Evolutionary conservation across 169 alveolate genomes (phyloP).

Genomic region (Theileria parva): DNA sequence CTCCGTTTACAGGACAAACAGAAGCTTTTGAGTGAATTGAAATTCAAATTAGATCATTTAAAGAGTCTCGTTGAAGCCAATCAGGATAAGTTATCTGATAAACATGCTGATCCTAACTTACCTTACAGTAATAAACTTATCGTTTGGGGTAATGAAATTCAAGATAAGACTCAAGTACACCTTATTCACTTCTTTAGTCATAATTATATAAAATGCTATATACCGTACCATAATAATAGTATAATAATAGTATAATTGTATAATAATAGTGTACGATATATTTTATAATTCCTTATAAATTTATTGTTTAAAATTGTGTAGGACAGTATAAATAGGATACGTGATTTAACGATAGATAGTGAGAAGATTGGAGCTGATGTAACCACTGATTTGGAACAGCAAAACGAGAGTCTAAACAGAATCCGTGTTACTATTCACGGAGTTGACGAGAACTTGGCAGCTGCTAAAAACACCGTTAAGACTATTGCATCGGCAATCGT

Average conservation of each 20-base stretch:
- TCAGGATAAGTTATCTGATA: conserved; percentile 31
- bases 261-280: not conserved
- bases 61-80: conserved; percentile 43
- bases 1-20: conserved; percentile 53
- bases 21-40: conserved; percentile 35
- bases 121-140: conserved; percentile 49
- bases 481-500: conserved; percentile 50
- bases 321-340: conserved; percentile 59
- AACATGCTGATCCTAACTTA: conserved; percentile 8
- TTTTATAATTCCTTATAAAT: not conserved
- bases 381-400: conserved; percentile 87
- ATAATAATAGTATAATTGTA: not conserved
- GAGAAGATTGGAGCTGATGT: conserved; percentile 94
- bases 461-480: conserved; percentile 55
- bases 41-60: conserved; percentile 38
- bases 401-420: conserved; percentile 51
- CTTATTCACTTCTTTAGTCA: not conserved
- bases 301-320: not conserved
- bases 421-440: conserved; percentile 39
- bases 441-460: conserved; percentile 53
- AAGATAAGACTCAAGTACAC: conserved; percentile 64
- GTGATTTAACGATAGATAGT: conserved; percentile 87
- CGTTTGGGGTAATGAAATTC: conserved; percentile 69
- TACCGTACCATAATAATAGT: not conserved
- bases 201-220: not conserved